Conservation (phyloP, 73 alveolate species). For the Tetrahymena thermophila region DNA sequence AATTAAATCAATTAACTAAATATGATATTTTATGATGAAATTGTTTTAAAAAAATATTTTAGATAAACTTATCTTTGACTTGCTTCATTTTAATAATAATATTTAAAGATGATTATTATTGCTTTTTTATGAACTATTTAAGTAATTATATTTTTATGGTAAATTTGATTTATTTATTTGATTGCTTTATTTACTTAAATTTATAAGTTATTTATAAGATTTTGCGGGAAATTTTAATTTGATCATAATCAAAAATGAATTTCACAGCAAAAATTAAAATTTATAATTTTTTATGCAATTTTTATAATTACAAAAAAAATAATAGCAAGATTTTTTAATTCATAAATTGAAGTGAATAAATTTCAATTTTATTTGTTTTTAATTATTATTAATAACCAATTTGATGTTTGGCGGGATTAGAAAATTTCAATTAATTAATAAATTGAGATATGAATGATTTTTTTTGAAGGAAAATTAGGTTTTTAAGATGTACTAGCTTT, state of each 20-base stretch:
- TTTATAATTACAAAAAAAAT: neutral
- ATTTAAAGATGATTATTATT: too few species aligned
- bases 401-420: neutral
- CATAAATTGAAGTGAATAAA: neutral
- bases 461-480: neutral
- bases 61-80: too few species aligned
- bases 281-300: neutral
- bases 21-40: too few species aligned
- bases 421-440: neutral
- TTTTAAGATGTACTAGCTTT: neutral
- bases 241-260: neutral
- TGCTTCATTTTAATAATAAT: too few species aligned
- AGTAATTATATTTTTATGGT: neutral
- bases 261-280: neutral
- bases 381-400: neutral
- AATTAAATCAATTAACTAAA: too few species aligned
- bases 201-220: neutral
- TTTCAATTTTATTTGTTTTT: neutral
- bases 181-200: neutral
- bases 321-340: neutral
- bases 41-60: too few species aligned
- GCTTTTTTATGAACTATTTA: neutral
- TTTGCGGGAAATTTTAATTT: neutral
- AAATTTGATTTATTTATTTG: neutral
- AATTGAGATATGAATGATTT: neutral